Percentiles rank a stretch among this genome's conserved stretches.
These are phyloP conservation scores for Pseudonitzschia pungens DNA, from an alignment of 108 stramenopile species.

Conservation along the genomic window DNA sequence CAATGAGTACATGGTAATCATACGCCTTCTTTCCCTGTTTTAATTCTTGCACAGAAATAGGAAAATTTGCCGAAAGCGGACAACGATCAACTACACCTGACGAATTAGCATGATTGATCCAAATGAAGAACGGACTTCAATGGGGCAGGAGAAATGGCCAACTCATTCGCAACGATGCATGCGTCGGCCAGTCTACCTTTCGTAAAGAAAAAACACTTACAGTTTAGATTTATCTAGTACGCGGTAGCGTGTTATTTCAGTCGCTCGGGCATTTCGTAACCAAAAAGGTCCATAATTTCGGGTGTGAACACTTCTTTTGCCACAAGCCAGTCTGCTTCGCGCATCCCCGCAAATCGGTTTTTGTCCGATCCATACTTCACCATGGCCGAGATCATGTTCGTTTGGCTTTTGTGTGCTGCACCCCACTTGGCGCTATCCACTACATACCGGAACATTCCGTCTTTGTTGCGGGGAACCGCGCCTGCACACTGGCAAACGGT, in stretches of 20 bases:
- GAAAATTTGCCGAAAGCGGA: no score
- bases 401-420: slow-evolving; percentile 24
- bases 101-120: no score
- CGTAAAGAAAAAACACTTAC: no score
- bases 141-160: no score
- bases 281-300: slow-evolving; percentile 67
- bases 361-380: slow-evolving; percentile 72
- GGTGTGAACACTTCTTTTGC: slow-evolving; percentile 45
- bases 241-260: neutral
- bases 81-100: no score
- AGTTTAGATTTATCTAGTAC: no score
- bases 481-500: slow-evolving; percentile 71
- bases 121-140: no score
- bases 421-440: slow-evolving; percentile 65
- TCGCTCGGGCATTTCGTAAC: slow-evolving; percentile 34
- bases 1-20: no score
- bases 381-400: slow-evolving; percentile 74
- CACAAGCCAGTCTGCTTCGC: slow-evolving; percentile 55
- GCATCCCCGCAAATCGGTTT: slow-evolving; percentile 50
- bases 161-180: no score
- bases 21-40: no score
- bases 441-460: slow-evolving; percentile 54
- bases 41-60: no score
- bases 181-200: no score
- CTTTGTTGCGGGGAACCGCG: slow-evolving; percentile 44